phyloP scores from a whole-genome alignment of 2,329 filamentous ascomycete genomes.

The Diaporthe destruens region DNA sequence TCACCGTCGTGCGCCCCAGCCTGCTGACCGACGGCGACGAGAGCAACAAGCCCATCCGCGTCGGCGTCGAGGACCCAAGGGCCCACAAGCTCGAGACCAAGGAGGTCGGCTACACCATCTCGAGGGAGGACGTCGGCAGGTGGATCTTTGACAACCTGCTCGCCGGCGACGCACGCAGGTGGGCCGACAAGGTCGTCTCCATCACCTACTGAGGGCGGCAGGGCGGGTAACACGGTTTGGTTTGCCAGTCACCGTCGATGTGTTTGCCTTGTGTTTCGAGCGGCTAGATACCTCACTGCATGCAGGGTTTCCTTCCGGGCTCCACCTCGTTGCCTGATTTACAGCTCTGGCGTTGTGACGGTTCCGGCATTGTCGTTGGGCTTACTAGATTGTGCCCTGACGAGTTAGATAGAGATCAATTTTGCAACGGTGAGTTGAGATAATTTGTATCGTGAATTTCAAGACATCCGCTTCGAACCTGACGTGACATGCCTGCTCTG shows the following conservation, averaged over 20 bases:
- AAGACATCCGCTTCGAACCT: neutral
- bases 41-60: constrained; percentile 50
- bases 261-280: constrained; percentile 1
- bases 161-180: constrained; percentile 45
- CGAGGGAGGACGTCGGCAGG: constrained; percentile 59
- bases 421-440: neutral
- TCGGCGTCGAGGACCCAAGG: constrained; percentile 56
- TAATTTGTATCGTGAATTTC: neutral
- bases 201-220: constrained; percentile 52
- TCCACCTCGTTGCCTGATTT: neutral
- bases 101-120: constrained; percentile 61
- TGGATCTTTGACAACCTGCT: constrained; percentile 61
- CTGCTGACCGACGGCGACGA: constrained; percentile 48
- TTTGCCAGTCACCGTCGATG: neutral
- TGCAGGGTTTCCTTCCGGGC: neutral
- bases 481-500: neutral
- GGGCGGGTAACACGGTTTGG: neutral
- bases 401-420: neutral
- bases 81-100: constrained; percentile 48
- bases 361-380: neutral
- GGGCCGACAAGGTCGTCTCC: constrained; percentile 52
- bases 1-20: constrained; percentile 51
- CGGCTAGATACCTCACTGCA: constrained; percentile 13
- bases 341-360: too few relatives aligned
- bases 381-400: neutral